phyloP scores from a whole-genome alignment of 179 eudicot species.

The Actinidia arguta region DNA sequence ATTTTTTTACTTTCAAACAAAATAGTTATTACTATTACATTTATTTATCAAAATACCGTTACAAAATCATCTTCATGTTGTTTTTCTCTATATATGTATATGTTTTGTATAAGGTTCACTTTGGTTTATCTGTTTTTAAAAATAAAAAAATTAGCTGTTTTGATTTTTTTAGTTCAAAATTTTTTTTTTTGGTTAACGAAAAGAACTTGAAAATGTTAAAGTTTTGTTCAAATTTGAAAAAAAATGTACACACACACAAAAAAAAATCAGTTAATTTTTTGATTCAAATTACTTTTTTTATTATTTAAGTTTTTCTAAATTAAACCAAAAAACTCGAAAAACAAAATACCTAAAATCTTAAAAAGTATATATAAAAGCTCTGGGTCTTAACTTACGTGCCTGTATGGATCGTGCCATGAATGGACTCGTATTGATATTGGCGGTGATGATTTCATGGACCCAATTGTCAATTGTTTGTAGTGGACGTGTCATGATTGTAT shows the following conservation, averaged over 20 bases:
- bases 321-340: too few relatives aligned
- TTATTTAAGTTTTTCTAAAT: too few relatives aligned
- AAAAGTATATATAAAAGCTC: too few relatives aligned
- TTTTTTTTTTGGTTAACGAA: too few relatives aligned
- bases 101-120: background rate
- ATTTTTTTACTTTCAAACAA: background rate
- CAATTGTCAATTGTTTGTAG: background rate
- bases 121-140: background rate
- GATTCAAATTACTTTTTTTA: too few relatives aligned
- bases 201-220: too few relatives aligned
- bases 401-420: background rate
- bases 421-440: background rate
- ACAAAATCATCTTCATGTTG: too few relatives aligned
- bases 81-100: background rate
- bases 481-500: conserved; percentile 22
- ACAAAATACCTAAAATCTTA: too few relatives aligned
- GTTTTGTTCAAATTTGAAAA: too few relatives aligned
- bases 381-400: background rate
- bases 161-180: background rate
- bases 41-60: background rate
- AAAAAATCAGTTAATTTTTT: too few relatives aligned
- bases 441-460: background rate
- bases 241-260: too few relatives aligned
- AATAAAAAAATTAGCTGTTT: background rate
- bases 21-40: too few relatives aligned